Conservation (phyloP, 768 basidiomycete genomes). For the Sutorius australiensis region DNA sequence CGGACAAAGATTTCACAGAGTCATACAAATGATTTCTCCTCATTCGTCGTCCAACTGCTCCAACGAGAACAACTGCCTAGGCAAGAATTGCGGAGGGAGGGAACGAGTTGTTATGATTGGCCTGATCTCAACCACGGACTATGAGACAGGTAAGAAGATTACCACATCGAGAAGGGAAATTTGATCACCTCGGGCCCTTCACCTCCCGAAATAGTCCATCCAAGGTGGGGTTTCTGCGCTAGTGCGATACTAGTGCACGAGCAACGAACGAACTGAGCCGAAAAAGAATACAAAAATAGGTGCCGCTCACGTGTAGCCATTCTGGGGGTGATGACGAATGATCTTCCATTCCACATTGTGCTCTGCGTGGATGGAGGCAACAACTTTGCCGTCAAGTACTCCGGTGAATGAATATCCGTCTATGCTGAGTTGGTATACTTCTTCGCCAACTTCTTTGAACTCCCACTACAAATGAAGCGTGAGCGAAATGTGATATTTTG, state of each 20-base stretch:
- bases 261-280: no score
- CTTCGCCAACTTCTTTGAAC: neutral
- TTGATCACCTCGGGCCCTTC: neutral
- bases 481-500: no score
- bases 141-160: neutral
- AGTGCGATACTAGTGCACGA: no score
- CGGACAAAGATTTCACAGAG: neutral
- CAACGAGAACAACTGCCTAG: neutral
- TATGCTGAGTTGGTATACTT: neutral
- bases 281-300: no score
- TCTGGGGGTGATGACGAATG: no score
- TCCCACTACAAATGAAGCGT: neutral
- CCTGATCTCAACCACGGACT: neutral
- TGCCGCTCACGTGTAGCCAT: no score
- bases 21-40: neutral
- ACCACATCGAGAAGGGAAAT: neutral
- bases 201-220: neutral
- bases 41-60: fast-evolving
- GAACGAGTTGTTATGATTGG: neutral
- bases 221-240: fast-evolving
- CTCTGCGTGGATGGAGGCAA: neutral
- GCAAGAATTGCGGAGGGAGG: neutral
- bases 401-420: neutral
- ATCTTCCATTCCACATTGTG: neutral
- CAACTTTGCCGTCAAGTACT: neutral